Conservation (phyloP, 2,329 filamentous ascomycete genomes). For the Colletotrichum lindemuthianum region DNA sequence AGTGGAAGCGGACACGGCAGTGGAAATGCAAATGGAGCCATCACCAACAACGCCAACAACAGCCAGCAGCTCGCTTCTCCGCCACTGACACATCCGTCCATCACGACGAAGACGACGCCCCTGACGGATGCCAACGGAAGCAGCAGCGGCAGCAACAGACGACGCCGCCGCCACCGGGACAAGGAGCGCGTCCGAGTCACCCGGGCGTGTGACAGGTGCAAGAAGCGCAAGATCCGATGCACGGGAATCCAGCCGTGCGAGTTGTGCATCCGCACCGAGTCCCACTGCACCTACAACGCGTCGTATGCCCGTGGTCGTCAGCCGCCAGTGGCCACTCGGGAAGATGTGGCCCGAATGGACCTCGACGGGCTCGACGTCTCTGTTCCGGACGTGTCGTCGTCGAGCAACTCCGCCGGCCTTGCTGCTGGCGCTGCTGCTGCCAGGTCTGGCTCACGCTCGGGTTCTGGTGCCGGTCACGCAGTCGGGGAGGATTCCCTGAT, state of each 20-base stretch:
- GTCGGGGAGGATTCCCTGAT: conserved; percentile 16
- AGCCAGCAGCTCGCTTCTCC: conserved; percentile 5
- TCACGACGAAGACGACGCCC: conserved; percentile 1
- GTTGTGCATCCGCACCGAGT: conserved; percentile 44
- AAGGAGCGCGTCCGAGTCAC: conserved; percentile 53
- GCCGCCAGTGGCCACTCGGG: conserved; percentile 47
- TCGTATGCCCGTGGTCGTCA: conserved; percentile 58
- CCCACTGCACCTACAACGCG: conserved; percentile 58
- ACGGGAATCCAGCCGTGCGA: conserved; percentile 46
- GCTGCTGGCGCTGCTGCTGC: not conserved
- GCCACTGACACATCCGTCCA: conserved; percentile 5
- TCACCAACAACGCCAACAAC: not conserved
- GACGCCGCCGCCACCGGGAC: conserved; percentile 30
- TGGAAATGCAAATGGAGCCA: conserved; percentile 7
- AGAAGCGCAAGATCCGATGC: conserved; percentile 54
- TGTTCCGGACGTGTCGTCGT: not conserved
- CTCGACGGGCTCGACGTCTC: conserved; percentile 23
- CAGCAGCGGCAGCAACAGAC: conserved; percentile 34
- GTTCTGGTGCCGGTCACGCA: not conserved
- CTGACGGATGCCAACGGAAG: conserved; percentile 35
- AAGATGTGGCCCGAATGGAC: conserved; percentile 27
- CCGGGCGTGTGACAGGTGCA: conserved; percentile 59
- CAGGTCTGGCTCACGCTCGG: too few species aligned
- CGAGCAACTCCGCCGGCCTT: not conserved
- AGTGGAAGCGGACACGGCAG: not conserved